Percentiles rank a stretch among this genome's conserved stretches.
Conservation (phyloP, 2,329 filamentous ascomycete genomes). For the Fusarium cicatricum region DNA sequence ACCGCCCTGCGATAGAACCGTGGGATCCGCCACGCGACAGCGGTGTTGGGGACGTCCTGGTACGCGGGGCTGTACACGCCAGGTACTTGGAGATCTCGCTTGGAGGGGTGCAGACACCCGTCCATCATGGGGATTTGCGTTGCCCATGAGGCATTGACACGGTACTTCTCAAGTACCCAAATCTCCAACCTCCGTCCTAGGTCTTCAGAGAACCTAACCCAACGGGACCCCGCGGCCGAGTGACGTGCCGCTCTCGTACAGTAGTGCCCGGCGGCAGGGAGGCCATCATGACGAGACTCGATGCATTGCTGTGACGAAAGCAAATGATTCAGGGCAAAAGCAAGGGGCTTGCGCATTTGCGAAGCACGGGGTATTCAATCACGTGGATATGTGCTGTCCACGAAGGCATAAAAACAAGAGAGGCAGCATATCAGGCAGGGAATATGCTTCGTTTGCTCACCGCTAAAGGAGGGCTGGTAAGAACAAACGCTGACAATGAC, state of each 20-base stretch:
- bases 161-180: conserved; percentile 8
- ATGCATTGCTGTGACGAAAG: background rate
- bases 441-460: conserved; percentile 24
- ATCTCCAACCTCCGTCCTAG: background rate
- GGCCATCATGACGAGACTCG: conserved; percentile 1
- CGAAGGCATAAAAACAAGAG: background rate
- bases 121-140: background rate
- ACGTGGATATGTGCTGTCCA: background rate
- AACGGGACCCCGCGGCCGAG: conserved; percentile 32
- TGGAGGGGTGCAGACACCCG: background rate
- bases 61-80: conserved; percentile 7
- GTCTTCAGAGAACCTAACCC: conserved; percentile 14
- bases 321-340: background rate
- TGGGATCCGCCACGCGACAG: conserved; percentile 14
- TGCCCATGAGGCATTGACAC: background rate
- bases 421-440: conserved; percentile 4
- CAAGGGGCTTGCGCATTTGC: background rate
- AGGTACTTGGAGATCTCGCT: conserved; percentile 14
- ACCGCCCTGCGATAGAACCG: conserved; percentile 22
- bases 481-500: background rate
- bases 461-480: conserved; percentile 8
- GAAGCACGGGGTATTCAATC: conserved; percentile 8
- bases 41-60: conserved; percentile 19
- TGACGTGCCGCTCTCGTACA: conserved; percentile 38
- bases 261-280: conserved; percentile 34